Percentiles rank a stretch among this genome's conserved stretches.
Evolutionary conservation across 2,329 filamentous ascomycete genomes (phyloP).

Genomic region (Colletotrichum ledebouriae): DNA sequence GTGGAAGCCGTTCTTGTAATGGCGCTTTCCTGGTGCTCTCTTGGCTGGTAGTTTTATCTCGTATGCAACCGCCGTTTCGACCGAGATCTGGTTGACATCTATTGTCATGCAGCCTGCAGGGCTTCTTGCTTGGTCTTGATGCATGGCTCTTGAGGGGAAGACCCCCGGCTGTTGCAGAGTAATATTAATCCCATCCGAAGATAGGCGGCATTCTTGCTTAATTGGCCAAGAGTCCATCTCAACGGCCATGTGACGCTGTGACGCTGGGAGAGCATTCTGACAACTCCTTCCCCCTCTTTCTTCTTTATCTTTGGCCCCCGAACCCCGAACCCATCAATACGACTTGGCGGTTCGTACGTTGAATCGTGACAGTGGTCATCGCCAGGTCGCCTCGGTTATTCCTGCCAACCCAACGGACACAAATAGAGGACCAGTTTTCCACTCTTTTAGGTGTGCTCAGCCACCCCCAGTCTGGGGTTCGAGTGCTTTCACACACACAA

Average conservation of each 20-base stretch:
- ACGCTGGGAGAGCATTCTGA: background rate
- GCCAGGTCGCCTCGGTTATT: slow-evolving; percentile 27
- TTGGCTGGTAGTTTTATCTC: slow-evolving; percentile 33
- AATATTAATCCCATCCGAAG: no score
- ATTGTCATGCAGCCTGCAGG: slow-evolving; percentile 26
- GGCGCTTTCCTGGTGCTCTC: slow-evolving; percentile 19
- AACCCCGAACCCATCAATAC: background rate
- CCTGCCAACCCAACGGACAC: slow-evolving; percentile 19
- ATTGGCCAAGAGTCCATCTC: background rate
- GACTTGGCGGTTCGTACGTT: background rate
- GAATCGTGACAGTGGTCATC: background rate
- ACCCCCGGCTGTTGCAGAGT: no score
- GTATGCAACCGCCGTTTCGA: slow-evolving; percentile 10
- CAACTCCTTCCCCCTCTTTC: background rate
- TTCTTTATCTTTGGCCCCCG: background rate
- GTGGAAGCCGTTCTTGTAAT: slow-evolving; percentile 9
- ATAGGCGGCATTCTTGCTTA: background rate
- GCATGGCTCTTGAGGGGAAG: no score
- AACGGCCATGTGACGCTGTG: slow-evolving; percentile 15
- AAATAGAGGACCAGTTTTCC: background rate
- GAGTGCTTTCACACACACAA: background rate
- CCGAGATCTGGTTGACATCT: slow-evolving; percentile 13
- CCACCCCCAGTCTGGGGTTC: slow-evolving; percentile 31
- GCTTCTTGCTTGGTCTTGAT: background rate
- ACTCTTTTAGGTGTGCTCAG: slow-evolving; percentile 35